A percentile compares a stretch with the other conserved stretches of the same genome.
phyloP scores from a whole-genome alignment of 345 rosid species.

The Hypericum perforatum region DNA sequence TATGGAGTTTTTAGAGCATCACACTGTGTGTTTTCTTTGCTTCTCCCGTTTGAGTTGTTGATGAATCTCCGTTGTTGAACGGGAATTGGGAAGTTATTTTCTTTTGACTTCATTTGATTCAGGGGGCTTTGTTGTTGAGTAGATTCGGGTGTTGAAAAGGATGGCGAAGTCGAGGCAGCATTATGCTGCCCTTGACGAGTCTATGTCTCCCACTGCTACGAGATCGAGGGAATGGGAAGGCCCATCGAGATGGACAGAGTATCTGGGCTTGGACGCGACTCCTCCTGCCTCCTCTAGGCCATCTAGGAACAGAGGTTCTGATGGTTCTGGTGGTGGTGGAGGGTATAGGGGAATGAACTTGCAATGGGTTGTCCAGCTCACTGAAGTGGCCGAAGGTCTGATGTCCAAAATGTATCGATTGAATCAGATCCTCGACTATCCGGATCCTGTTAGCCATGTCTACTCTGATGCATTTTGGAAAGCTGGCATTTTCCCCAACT shows the following conservation, averaged over 20 bases:
- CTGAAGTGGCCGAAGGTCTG: slow-evolving; percentile 88
- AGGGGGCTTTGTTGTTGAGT: no score
- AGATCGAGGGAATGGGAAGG: slow-evolving; percentile 92
- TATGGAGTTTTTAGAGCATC: no score
- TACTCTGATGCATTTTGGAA: slow-evolving; percentile 93
- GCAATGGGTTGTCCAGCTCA: slow-evolving; percentile 84
- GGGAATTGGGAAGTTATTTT: no score
- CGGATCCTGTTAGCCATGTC: slow-evolving; percentile 63
- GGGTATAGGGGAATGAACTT: slow-evolving; percentile 70
- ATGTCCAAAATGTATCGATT: slow-evolving; percentile 96
- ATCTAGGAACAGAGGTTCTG: slow-evolving; percentile 48
- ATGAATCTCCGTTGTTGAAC: no score
- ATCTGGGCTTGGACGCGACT: slow-evolving; percentile 65
- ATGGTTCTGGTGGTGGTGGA: slow-evolving; percentile 30
- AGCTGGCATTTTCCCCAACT: slow-evolving; percentile 78
- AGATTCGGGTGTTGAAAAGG: slow-evolving; percentile 7
- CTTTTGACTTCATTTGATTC: no score
- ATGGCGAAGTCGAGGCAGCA: slow-evolving; percentile 69
- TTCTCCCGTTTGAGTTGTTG: no score
- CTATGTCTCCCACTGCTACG: slow-evolving; percentile 43
- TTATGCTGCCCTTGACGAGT: slow-evolving; percentile 39
- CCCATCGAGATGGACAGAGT: slow-evolving; percentile 91
- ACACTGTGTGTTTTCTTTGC: no score
- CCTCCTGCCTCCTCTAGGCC: slow-evolving; percentile 41
- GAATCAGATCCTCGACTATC: slow-evolving; percentile 85